Conservation (phyloP, 164 flowering plant genomes). For the Echeveria elegans region DNA sequence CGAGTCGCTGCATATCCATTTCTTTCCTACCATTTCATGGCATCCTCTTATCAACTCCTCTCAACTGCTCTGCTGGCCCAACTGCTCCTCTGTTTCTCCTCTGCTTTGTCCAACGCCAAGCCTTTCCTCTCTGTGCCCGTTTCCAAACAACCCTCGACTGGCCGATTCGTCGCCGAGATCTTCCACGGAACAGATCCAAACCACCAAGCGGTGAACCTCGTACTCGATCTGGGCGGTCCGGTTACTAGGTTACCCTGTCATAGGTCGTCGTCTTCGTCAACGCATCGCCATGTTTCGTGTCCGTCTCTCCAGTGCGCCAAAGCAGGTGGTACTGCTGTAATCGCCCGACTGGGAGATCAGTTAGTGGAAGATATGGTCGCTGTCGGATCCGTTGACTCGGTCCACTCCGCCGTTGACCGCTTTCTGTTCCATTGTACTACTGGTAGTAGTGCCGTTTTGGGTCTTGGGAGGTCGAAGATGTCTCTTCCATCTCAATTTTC, state of each 20-base stretch:
- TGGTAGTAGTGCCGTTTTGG: background rate
- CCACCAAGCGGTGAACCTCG: background rate
- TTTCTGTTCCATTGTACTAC: background rate
- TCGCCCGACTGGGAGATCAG: background rate
- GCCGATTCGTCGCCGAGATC: background rate
- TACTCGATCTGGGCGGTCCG: background rate
- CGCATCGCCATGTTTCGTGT: background rate
- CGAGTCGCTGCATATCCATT: background rate
- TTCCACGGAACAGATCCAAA: background rate
- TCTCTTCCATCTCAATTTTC: background rate
- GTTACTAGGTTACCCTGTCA: background rate
- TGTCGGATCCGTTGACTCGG: slow-evolving; percentile 2
- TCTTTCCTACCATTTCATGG: background rate
- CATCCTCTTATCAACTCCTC: background rate
- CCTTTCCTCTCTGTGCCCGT: background rate
- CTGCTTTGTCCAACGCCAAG: background rate
- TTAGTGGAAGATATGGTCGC: background rate
- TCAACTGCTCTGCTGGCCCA: background rate
- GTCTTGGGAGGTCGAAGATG: slow-evolving; percentile 6
- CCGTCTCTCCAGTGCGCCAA: slow-evolving; percentile 7
- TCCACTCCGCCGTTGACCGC: background rate
- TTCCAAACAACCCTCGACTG: background rate
- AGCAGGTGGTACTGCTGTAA: background rate
- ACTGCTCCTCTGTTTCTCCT: background rate
- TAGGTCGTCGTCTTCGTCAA: background rate